phyloP scores from a whole-genome alignment of 2,329 filamentous ascomycete genomes.

The Beauveria sp. region DNA sequence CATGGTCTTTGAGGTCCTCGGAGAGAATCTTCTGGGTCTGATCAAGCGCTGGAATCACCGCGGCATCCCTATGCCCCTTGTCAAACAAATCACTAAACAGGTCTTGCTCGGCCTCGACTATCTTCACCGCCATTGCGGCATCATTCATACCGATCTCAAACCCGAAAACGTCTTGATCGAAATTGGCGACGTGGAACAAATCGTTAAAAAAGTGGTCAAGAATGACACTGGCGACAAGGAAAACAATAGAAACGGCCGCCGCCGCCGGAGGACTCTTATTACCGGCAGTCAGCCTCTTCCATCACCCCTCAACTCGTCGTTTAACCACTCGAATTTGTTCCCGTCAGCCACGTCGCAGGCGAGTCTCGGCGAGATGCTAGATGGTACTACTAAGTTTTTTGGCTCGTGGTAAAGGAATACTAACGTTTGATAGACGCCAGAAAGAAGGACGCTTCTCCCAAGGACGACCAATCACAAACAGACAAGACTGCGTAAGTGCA shows the following conservation, averaged over 20 bases:
- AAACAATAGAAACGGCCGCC: conserved; percentile 83
- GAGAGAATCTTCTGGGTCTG: conserved; percentile 86
- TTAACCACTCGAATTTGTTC: conserved; percentile 71
- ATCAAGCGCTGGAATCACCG: conserved; percentile 99
- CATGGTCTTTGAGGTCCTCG: conserved; percentile 98
- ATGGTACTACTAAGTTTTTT: conserved; percentile 53
- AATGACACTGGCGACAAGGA: conserved; percentile 69
- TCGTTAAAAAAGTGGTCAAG: conserved; percentile 93
- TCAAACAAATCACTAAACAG: conserved; percentile 98
- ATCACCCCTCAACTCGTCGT: conserved; percentile 87
- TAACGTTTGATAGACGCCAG: conserved; percentile 22
- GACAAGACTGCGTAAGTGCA: conserved; percentile 85
- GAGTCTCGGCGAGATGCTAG: conserved; percentile 78
- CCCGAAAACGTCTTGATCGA: conserved; percentile 98
- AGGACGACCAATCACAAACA: conserved; percentile 69
- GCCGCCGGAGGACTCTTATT: conserved; percentile 86
- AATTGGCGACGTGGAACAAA: conserved; percentile 97
- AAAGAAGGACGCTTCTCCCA: conserved; percentile 36
- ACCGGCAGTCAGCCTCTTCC: conserved; percentile 95
- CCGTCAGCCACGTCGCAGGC: conserved; percentile 55
- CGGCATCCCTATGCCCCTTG: conserved; percentile 90
- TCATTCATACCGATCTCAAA: conserved; percentile 96
- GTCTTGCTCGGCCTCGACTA: conserved; percentile 93
- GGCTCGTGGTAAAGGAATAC: too few species aligned
- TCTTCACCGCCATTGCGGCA: conserved; percentile 93